A percentile compares a stretch with the other conserved stretches of the same genome.
These are phyloP conservation scores for Oryza meridionalis DNA, from an alignment of 176 grass and related monocot genomes.

Conservation along the genomic window DNA sequence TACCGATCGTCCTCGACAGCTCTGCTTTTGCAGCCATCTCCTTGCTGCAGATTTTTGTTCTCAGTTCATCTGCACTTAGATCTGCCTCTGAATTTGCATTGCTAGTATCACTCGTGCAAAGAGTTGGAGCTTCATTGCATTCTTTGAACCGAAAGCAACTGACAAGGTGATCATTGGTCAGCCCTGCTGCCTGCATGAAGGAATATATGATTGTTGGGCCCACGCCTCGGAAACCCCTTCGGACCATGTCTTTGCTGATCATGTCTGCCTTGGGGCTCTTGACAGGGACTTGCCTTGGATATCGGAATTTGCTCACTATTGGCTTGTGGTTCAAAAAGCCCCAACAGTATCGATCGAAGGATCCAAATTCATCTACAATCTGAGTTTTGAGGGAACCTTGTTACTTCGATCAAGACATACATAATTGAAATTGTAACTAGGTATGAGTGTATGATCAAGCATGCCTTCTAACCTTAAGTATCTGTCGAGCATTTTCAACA, in stretches of 20 bases:
- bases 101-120: neutral
- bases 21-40: constrained; percentile 21
- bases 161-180: constrained; percentile 87
- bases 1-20: constrained; percentile 39
- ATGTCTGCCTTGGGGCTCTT: constrained; percentile 92
- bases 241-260: constrained; percentile 90
- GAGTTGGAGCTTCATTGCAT: constrained; percentile 46
- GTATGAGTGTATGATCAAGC: neutral
- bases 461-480: constrained; percentile 61
- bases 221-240: constrained; percentile 81
- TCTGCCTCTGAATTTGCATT: constrained; percentile 31
- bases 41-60: constrained; percentile 27
- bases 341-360: constrained; percentile 85
- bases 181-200: constrained; percentile 94
- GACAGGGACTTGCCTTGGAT: constrained; percentile 72
- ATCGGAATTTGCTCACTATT: constrained; percentile 62
- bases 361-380: constrained; percentile 84
- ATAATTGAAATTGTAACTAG: neutral
- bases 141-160: constrained; percentile 79
- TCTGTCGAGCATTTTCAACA: constrained; percentile 78
- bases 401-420: constrained; percentile 2
- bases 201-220: constrained; percentile 81
- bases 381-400: constrained; percentile 47
- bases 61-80: constrained; percentile 6
- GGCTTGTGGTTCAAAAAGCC: constrained; percentile 88